Percentiles rank a stretch among this genome's conserved stretches.
Evolutionary conservation across 2,329 filamentous ascomycete species (phyloP).

Genomic region (Aspergillus clavatus): DNA sequence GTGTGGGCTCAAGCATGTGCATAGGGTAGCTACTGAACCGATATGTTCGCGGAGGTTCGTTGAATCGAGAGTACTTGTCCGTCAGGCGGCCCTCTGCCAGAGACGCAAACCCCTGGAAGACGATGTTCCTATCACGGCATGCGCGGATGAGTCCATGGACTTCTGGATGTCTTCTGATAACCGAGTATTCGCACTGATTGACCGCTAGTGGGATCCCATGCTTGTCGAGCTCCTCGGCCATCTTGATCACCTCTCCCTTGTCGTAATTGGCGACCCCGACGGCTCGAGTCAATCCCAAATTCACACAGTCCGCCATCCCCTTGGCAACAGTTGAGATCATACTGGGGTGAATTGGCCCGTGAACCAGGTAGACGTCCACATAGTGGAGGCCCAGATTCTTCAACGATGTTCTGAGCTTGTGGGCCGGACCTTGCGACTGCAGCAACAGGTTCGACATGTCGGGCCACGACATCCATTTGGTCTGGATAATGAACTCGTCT

Average conservation of each 20-base stretch:
- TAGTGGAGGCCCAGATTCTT: constrained; percentile 38
- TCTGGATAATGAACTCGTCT: constrained; percentile 38
- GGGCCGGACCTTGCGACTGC: constrained; percentile 31
- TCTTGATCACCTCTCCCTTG: constrained; percentile 39
- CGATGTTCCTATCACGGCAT: constrained; percentile 39
- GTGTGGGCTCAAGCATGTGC: constrained; percentile 38
- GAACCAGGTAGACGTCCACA: constrained; percentile 42
- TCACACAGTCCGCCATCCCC: constrained; percentile 41
- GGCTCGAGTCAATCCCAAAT: constrained; percentile 37
- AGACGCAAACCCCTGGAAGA: constrained; percentile 42
- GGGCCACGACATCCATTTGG: constrained; percentile 34
- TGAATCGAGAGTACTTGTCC: constrained; percentile 38
- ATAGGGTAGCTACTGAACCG: constrained; percentile 43
- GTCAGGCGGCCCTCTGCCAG: constrained; percentile 39
- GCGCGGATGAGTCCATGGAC: constrained; percentile 36
- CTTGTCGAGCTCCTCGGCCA: constrained; percentile 39
- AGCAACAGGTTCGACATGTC: constrained; percentile 31
- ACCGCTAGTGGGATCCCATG: constrained; percentile 38
- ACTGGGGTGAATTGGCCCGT: constrained; percentile 42
- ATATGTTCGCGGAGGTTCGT: constrained; percentile 35
- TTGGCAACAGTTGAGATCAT: constrained; percentile 39
- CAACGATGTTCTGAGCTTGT: constrained; percentile 36
- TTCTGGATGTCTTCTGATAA: constrained; percentile 42
- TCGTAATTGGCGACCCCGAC: constrained; percentile 45
- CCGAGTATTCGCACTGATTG: constrained; percentile 44